Conservation (phyloP, 257 asterid species). For the Przewalskia tangutica region DNA sequence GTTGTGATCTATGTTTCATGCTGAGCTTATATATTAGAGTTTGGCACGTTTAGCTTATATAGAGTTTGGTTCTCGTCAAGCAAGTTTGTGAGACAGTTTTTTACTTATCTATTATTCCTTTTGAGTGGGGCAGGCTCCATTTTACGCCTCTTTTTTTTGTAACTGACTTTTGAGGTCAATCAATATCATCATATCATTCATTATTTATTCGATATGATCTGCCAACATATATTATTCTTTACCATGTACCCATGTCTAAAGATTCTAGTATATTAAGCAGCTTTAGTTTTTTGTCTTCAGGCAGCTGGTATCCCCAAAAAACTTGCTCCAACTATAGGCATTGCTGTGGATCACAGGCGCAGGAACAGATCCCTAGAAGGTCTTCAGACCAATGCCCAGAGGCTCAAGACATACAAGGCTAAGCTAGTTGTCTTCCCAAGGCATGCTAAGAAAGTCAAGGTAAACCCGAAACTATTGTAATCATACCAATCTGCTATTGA, state of each 20-base stretch:
- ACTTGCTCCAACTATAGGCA: slow-evolving; percentile 3
- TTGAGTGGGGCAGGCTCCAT: background rate
- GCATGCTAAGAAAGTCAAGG: background rate
- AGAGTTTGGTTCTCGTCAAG: background rate
- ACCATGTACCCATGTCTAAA: background rate
- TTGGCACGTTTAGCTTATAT: background rate
- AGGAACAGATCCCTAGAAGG: slow-evolving; percentile 4
- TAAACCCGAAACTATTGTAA: background rate
- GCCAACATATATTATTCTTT: background rate
- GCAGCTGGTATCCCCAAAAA: slow-evolving; percentile 2
- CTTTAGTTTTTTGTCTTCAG: background rate
- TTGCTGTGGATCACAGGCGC: slow-evolving; percentile 4
- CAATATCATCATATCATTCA: background rate
- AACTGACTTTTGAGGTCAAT: background rate
- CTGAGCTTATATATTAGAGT: background rate
- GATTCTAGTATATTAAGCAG: background rate
- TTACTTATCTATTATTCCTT: background rate
- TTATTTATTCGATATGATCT: background rate
- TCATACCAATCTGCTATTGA: background rate
- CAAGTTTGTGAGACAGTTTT: background rate
- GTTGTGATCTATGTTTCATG: background rate
- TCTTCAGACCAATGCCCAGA: slow-evolving; percentile 2
- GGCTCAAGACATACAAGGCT: slow-evolving; percentile 1
- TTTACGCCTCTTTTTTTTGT: background rate
- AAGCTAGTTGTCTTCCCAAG: background rate